These are phyloP conservation scores for Blastobotrys persicus DNA, from an alignment of 1,139 yeast genomes.

Conservation along the genomic window DNA sequence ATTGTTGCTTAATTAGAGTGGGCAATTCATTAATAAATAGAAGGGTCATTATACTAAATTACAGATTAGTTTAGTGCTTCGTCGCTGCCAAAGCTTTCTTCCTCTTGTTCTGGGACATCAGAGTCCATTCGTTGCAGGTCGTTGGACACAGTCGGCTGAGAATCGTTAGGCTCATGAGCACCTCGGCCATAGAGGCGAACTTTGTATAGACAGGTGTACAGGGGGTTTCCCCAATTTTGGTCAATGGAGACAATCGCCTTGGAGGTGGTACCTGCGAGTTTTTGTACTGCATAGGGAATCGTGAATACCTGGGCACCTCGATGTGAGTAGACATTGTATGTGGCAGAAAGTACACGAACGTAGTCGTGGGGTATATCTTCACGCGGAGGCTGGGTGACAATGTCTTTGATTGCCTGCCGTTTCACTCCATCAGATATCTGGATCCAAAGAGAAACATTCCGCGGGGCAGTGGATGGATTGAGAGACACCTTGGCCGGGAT, in stretches of 20 bases:
- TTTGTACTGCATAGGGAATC: constrained; percentile 27
- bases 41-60: neutral
- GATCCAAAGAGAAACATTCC: constrained; percentile 34
- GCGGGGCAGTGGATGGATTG: constrained; percentile 35
- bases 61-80: neutral
- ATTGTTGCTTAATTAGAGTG: no score
- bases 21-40: neutral
- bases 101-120: neutral
- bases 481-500: constrained; percentile 30
- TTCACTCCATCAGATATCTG: constrained; percentile 25
- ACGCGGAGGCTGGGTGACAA: constrained; percentile 6
- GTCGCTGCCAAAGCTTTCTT: constrained; percentile 14
- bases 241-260: constrained; percentile 28
- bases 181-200: constrained; percentile 37
- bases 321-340: constrained; percentile 30
- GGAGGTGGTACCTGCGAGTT: constrained; percentile 21
- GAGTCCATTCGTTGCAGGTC: neutral
- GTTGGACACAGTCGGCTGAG: no score
- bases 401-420: constrained; percentile 3
- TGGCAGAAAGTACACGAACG: constrained; percentile 29
- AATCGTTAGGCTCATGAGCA: no score
- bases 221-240: constrained; percentile 37
- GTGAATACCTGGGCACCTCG: constrained; percentile 34
- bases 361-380: constrained; percentile 16
- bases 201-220: constrained; percentile 37